Conservation (phyloP, 1,139 yeast species). For the Suhomyces wounanorum region DNA sequence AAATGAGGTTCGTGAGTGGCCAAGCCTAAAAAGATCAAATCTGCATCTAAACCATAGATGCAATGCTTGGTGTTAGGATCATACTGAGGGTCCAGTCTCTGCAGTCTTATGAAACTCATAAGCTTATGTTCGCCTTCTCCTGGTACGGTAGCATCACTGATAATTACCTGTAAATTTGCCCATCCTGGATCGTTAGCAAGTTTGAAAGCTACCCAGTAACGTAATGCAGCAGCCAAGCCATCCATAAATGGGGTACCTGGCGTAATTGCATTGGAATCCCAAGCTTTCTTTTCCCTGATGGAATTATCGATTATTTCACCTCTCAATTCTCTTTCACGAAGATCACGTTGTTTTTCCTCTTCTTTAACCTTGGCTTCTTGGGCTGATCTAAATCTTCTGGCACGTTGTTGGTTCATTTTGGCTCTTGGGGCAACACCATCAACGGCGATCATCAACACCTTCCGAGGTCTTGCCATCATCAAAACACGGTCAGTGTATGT, state of each 20-base stretch:
- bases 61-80: slow-evolving; percentile 91
- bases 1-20: slow-evolving; percentile 98
- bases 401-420: slow-evolving; percentile 97
- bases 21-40: slow-evolving; percentile 90
- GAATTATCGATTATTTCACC: slow-evolving; percentile 71
- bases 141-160: slow-evolving; percentile 96
- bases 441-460: slow-evolving; percentile 89
- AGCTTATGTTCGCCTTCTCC: slow-evolving; percentile 99
- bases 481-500: slow-evolving; percentile 86
- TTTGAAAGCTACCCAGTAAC: slow-evolving; percentile 90
- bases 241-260: slow-evolving; percentile 99
- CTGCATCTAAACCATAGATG: slow-evolving; percentile 97
- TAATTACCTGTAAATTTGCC: slow-evolving; percentile 79
- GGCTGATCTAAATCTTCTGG: slow-evolving; percentile 94
- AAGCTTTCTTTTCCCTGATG: slow-evolving; percentile 56
- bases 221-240: slow-evolving; percentile 73
- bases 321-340: slow-evolving; percentile 52
- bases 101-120: slow-evolving; percentile 88
- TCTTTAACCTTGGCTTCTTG: slow-evolving; percentile 78
- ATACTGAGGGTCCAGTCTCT: slow-evolving; percentile 82
- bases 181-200: slow-evolving; percentile 87
- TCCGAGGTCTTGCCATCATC: slow-evolving; percentile 93
- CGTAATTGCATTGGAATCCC: slow-evolving; percentile 97
- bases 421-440: slow-evolving; percentile 99
- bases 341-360: slow-evolving; percentile 58